Conservation (phyloP, 148 eudicot genomes). For the Rhododendron kiyosumense region DNA sequence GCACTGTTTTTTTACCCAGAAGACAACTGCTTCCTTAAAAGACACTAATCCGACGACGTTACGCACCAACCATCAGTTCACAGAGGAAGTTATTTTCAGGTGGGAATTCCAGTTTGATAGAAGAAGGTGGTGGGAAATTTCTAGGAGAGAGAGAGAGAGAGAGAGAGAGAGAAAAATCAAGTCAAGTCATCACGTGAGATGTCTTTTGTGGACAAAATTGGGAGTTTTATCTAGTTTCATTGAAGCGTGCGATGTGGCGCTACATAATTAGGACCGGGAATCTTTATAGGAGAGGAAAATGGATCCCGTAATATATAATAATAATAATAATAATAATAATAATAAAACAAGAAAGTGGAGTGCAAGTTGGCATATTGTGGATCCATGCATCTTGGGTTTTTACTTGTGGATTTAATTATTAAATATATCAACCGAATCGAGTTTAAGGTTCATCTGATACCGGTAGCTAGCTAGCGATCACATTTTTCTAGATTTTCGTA, state of each 20-base stretch:
- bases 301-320: background rate
- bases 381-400: background rate
- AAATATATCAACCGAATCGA: background rate
- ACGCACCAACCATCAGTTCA: background rate
- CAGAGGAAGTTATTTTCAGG: background rate
- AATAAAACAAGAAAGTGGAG: background rate
- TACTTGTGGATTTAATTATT: background rate
- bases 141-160: constrained; percentile 3
- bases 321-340: background rate
- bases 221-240: background rate
- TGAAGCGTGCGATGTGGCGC: background rate
- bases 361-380: background rate
- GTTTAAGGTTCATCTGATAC: background rate
- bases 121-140: background rate
- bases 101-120: background rate
- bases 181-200: background rate
- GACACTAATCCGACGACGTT: background rate
- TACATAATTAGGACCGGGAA: background rate
- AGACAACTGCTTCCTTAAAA: background rate
- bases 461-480: background rate
- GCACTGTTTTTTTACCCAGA: background rate
- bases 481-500: background rate
- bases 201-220: background rate
- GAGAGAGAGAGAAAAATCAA: background rate
- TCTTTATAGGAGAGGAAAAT: background rate